Evolutionary conservation across 2,329 filamentous ascomycete species (phyloP).

Genomic region (Phialophora chinensis): DNA sequence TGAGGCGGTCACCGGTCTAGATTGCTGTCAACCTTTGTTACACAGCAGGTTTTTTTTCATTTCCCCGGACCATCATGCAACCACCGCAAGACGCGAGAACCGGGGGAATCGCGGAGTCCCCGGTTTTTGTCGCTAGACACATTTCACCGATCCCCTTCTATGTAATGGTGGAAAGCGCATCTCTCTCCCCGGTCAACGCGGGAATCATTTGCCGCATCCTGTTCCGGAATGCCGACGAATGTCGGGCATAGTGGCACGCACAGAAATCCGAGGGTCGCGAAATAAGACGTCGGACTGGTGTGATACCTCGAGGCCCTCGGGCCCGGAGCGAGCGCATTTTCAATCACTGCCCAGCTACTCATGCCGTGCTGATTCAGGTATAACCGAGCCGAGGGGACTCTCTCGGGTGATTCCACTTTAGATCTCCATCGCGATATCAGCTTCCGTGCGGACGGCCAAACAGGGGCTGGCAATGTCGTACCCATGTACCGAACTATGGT

Average conservation of each 20-base stretch:
- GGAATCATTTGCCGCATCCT: conserved; percentile 10
- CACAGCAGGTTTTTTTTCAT: neutral
- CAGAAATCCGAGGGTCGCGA: conserved; percentile 9
- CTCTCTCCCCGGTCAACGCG: neutral
- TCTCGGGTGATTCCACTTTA: conserved; percentile 8
- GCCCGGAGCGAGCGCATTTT: neutral
- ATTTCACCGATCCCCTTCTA: neutral
- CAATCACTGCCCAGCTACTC: conserved; percentile 1
- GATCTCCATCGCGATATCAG: neutral
- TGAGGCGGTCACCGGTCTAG: conserved; percentile 6
- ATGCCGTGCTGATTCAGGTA: conserved; percentile 11
- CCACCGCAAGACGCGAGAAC: neutral
- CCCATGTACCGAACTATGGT: neutral
- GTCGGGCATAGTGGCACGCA: neutral
- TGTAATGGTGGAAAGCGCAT: too few relatives aligned
- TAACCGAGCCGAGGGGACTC: conserved; percentile 17
- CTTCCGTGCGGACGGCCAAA: neutral
- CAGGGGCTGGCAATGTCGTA: neutral
- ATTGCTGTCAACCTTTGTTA: neutral
- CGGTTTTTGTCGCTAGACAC: conserved; percentile 7
- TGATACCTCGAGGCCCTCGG: neutral
- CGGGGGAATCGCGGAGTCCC: conserved; percentile 23
- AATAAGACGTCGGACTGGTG: conserved; percentile 7
- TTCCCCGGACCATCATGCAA: conserved; percentile 11
- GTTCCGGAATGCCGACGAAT: conserved; percentile 5